Evolutionary conservation across 140 eudicot species (phyloP), one percentile per base, ranked within the genome.

Genomic region (Artemisia princeps): DNA sequence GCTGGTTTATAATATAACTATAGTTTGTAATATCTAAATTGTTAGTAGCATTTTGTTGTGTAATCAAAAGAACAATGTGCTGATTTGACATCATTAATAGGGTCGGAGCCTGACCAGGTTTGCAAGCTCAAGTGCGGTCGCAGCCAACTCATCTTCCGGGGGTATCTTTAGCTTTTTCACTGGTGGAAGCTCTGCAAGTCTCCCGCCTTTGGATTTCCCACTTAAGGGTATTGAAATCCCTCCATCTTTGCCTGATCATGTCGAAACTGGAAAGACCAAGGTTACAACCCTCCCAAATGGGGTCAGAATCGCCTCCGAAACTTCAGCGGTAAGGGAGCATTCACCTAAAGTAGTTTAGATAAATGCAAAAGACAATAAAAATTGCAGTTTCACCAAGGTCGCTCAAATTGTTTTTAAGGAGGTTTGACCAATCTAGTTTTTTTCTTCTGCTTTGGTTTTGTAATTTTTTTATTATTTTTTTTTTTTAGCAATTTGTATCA

Each of bases 281-380:
- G 77, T 90, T 65, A 87, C 95, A 19, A 84, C 90, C 37, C 95
- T 90, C 40, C 68, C 83, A 0, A 90, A 90, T 69, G 94, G 94
- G 9, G 81, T 84, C 69, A 84, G 78, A 73, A 79, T 90, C 23
- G 97, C 97, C 46, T 87, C 97, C 0, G 95, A 90, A 69, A 60
- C 84, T 28, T 79, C 88, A 30, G 54, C 79, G 42, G 42, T 33
- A 33, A 33, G 42, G 9, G 40, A 30, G 0, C 40, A 0, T 30
- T 4, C 0, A 30, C 40, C 40, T 30, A 33, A 33, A 4, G 42
- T 33, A 5, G 42, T 33, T 33, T 33, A 33, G 5, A 33, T 4
- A 5, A 33, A 2, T 33, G 42, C 42, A 33, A 33, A 6, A 4
- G 9, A 33, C 9, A 33, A 33, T 33, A 33, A 33, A 5, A 1